These are phyloP conservation scores for Knoxia roxburghii DNA, from an alignment of 257 asterid species.

Conservation along the genomic window DNA sequence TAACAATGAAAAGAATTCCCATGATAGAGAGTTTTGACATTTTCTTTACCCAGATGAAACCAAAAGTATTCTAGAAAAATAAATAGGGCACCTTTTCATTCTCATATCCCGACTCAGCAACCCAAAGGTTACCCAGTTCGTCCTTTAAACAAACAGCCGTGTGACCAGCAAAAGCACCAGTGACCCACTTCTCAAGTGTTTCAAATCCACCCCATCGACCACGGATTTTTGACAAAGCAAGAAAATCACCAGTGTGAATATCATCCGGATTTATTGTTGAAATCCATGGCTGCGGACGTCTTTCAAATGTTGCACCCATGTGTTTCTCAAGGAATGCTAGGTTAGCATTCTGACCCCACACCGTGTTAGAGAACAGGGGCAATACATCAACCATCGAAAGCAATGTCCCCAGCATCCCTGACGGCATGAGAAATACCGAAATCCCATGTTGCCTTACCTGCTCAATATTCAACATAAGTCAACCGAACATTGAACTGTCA, in stretches of 20 bases:
- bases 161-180: constrained; percentile 99
- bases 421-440: constrained; percentile 97
- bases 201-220: constrained; percentile 99
- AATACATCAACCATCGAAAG: constrained; percentile 89
- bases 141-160: constrained; percentile 97
- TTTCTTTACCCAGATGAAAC: neutral
- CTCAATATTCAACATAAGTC: constrained; percentile 20
- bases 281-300: constrained; percentile 64
- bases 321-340: constrained; percentile 79
- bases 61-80: neutral
- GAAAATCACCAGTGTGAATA: constrained; percentile 90
- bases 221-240: constrained; percentile 94
- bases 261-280: constrained; percentile 69
- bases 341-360: constrained; percentile 96
- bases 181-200: constrained; percentile 99
- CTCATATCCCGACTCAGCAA: constrained; percentile 98
- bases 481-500: neutral
- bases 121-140: constrained; percentile 80
- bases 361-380: constrained; percentile 92
- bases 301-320: constrained; percentile 94
- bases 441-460: constrained; percentile 96
- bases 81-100: constrained; percentile 70
- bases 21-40: neutral
- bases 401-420: constrained; percentile 98
- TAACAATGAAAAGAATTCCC: neutral